Evolutionary conservation across 1,139 yeast genomes (phyloP).

Genomic region (Pichia norvegensis): DNA sequence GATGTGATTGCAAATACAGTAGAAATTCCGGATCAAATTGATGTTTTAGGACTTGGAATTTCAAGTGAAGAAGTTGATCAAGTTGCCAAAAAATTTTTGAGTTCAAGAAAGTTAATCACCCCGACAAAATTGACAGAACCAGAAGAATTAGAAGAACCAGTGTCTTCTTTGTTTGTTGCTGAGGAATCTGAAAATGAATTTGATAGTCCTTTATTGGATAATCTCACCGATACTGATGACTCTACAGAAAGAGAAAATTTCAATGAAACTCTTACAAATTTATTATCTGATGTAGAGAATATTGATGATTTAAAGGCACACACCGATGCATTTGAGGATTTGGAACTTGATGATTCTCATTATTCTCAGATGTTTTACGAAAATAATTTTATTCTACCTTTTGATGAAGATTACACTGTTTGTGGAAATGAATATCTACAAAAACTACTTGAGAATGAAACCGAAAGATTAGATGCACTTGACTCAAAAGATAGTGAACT

Average conservation of each 20-base stretch:
- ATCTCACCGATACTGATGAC: no score
- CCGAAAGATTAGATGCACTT: constrained; percentile 17
- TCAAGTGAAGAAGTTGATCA: constrained; percentile 4
- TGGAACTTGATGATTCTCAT: constrained; percentile 2
- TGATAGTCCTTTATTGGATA: no score
- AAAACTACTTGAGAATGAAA: constrained; percentile 9
- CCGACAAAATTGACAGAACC: background rate
- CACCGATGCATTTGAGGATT: constrained; percentile 1
- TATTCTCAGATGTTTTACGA: background rate
- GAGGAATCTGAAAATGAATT: background rate
- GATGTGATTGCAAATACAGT: background rate
- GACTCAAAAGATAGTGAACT: constrained; percentile 24
- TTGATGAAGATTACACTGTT: constrained; percentile 12
- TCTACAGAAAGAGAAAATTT: background rate
- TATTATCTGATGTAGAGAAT: background rate
- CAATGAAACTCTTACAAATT: background rate
- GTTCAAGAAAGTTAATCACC: background rate
- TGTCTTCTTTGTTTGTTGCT: no score
- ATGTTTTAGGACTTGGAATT: constrained; percentile 6
- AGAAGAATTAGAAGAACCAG: background rate
- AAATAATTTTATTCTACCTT: constrained; percentile 3
- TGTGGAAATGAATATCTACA: constrained; percentile 11
- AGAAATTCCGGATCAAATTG: constrained; percentile 2
- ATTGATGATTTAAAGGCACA: constrained; percentile 9
- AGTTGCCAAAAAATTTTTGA: background rate